Conservation (phyloP, 768 basidiomycete genomes). For the Pleurotus citrinopileatus region DNA sequence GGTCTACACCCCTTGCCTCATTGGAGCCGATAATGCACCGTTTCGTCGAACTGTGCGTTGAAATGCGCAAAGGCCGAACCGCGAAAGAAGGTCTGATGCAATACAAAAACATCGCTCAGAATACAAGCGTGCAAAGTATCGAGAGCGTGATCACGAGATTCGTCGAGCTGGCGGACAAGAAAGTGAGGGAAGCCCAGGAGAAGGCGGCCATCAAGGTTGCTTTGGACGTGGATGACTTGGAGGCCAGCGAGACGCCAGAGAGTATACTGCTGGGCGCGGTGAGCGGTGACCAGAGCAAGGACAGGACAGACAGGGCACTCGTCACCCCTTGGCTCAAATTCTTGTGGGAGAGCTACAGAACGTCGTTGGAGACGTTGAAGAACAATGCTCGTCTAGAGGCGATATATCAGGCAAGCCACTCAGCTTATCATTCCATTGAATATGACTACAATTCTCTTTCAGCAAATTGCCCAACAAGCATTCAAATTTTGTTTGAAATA, state of each 20-base stretch:
- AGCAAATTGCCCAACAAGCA: slow-evolving; percentile 96
- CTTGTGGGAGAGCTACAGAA: slow-evolving; percentile 98
- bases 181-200: slow-evolving; percentile 83
- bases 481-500: slow-evolving; percentile 96
- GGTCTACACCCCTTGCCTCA: slow-evolving; percentile 81
- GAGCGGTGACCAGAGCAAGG: slow-evolving; percentile 86
- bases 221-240: slow-evolving; percentile 90
- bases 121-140: slow-evolving; percentile 86
- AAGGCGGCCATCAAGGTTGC: slow-evolving; percentile 76
- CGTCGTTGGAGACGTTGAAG: slow-evolving; percentile 91
- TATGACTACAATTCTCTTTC: not conserved
- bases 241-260: slow-evolving; percentile 93
- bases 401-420: slow-evolving; percentile 80
- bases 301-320: slow-evolving; percentile 90
- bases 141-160: slow-evolving; percentile 89
- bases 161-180: slow-evolving; percentile 74
- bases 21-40: slow-evolving; percentile 96
- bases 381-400: slow-evolving; percentile 90
- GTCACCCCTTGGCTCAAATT: slow-evolving; percentile 98
- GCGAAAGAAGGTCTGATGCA: slow-evolving; percentile 96
- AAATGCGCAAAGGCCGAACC: slow-evolving; percentile 88
- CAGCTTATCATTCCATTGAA: not conserved
- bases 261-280: slow-evolving; percentile 89
- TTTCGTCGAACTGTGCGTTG: slow-evolving; percentile 95
- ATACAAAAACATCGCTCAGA: slow-evolving; percentile 98